Conservation (phyloP, 192 early-diverging fungal genomes). For the Coemansia umbellata region DNA sequence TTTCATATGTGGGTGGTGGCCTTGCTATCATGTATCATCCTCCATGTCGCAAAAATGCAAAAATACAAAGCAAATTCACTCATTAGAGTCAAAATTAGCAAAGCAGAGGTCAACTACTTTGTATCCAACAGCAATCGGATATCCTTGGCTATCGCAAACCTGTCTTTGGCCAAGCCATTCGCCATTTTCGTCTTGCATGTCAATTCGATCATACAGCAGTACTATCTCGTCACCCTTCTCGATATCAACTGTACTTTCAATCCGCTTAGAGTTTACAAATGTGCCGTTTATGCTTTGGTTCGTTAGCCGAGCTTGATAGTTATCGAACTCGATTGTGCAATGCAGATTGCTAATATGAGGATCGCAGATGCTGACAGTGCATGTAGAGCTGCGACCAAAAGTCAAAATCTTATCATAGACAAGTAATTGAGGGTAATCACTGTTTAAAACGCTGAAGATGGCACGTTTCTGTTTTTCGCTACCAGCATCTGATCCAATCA, state of each 20-base stretch:
- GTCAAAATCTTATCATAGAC: conserved; percentile 4
- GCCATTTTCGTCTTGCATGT: neutral
- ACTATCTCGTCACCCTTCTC: conserved; percentile 31
- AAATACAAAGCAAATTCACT: too few species aligned
- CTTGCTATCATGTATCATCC: too few species aligned
- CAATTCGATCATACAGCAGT: conserved; percentile 29
- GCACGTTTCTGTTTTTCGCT: conserved; percentile 7
- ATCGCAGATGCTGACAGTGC: conserved; percentile 27
- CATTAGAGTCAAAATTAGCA: too few species aligned
- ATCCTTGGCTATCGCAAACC: conserved; percentile 19
- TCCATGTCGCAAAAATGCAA: too few species aligned
- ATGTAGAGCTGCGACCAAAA: conserved; percentile 29
- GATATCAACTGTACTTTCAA: conserved; percentile 10
- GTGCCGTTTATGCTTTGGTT: conserved; percentile 40
- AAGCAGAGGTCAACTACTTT: conserved; percentile 3
- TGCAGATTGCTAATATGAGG: conserved; percentile 34
- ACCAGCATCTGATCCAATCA: neutral
- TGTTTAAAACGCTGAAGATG: conserved; percentile 19
- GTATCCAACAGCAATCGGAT: conserved; percentile 40
- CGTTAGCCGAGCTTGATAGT: conserved; percentile 9
- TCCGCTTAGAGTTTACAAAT: conserved; percentile 25
- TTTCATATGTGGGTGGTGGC: too few species aligned
- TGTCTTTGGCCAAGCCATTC: conserved; percentile 22
- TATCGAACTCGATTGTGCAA: conserved; percentile 14
- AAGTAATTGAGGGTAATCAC: conserved; percentile 17